A percentile compares a stretch with the other conserved stretches of the same genome.
These are phyloP conservation scores for Pleurozium schreberi DNA, from an alignment of 225 moss, liverwort and hornwort species.

Conservation along the genomic window DNA sequence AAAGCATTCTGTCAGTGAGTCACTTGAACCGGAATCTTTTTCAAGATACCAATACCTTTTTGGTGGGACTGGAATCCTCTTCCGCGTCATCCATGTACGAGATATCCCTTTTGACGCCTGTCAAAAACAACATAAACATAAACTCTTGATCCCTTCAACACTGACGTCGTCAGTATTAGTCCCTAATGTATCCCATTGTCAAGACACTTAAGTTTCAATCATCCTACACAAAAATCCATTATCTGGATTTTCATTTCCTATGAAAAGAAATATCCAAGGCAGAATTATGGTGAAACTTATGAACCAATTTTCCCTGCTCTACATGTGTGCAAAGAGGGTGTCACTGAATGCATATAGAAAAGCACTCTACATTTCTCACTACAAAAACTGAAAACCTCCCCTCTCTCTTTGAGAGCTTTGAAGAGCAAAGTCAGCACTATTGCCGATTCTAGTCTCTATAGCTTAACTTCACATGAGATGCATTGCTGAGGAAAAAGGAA, in stretches of 20 bases:
- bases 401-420: not conserved
- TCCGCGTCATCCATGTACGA: slow-evolving; percentile 62
- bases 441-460: not conserved
- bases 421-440: not conserved
- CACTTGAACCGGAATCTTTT: not conserved
- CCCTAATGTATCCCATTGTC: not conserved
- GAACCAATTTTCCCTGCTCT: not conserved
- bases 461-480: not conserved
- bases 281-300: not conserved
- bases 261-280: not conserved
- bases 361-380: not conserved
- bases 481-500: not conserved
- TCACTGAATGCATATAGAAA: not conserved
- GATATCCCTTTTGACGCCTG: slow-evolving; percentile 71
- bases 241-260: not conserved
- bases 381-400: not conserved
- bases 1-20: not conserved
- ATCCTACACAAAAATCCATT: not conserved
- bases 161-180: not conserved
- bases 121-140: not conserved
- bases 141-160: not conserved
- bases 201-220: not conserved
- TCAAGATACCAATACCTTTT: slow-evolving; percentile 46
- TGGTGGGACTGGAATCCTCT: slow-evolving; percentile 61
- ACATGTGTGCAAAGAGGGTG: not conserved